Conservation (phyloP, 371 early-diverging fungal genomes). For the Paraphysoderma sedebokerense region DNA sequence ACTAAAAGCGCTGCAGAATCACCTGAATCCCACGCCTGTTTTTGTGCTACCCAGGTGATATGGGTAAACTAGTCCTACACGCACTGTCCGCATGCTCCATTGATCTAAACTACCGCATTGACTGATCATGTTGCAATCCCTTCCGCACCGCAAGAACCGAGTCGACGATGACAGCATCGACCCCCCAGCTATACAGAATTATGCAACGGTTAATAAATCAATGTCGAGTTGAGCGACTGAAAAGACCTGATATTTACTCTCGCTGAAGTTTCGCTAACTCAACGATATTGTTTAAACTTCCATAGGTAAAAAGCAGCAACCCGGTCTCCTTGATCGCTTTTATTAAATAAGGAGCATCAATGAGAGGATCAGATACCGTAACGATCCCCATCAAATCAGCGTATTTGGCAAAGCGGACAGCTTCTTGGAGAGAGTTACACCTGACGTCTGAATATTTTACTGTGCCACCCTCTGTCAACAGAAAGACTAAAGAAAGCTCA, state of each 20-base stretch:
- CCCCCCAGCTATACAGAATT: too few species aligned
- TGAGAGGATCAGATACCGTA: conserved; percentile 50
- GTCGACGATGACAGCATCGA: conserved; percentile 65
- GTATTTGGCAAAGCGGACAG: conserved; percentile 63
- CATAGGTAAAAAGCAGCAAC: conserved; percentile 72
- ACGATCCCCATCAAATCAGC: conserved; percentile 70
- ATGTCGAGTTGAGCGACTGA: too few species aligned
- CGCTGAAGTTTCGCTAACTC: conserved; percentile 52
- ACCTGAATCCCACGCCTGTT: too few species aligned
- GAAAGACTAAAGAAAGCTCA: conserved; percentile 84
- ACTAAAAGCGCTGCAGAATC: too few species aligned
- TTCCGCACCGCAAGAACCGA: conserved; percentile 38
- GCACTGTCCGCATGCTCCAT: too few species aligned
- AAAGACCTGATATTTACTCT: too few species aligned
- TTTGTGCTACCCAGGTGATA: too few species aligned
- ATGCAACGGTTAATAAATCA: too few species aligned
- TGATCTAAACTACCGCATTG: too few species aligned
- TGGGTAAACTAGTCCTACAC: too few species aligned
- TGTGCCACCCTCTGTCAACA: conserved; percentile 77
- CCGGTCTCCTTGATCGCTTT: conserved; percentile 50
- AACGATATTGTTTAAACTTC: conserved; percentile 58
- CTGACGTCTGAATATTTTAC: conserved; percentile 56
- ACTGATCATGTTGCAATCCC: conserved; percentile 26
- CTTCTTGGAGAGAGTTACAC: conserved; percentile 64
- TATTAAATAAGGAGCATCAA: conserved; percentile 60